phyloP scores from a whole-genome alignment of 2,329 filamentous ascomycete genomes.

The Alternaria gansuensis region DNA sequence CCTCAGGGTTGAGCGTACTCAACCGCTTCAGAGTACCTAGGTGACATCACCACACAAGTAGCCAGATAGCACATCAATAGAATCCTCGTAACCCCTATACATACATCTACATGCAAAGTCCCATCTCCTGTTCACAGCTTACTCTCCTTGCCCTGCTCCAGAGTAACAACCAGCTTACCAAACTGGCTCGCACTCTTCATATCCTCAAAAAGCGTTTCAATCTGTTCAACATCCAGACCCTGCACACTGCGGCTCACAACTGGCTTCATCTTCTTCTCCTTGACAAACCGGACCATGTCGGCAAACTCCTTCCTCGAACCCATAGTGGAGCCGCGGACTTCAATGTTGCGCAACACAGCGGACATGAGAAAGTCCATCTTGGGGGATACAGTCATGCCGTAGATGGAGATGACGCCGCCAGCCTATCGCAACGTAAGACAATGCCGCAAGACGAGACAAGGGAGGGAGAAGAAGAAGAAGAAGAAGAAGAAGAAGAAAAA shows the following conservation, averaged over 20 bases:
- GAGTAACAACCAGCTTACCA: constrained; percentile 83
- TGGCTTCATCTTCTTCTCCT: constrained; percentile 74
- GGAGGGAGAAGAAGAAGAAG: background rate
- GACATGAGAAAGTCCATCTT: constrained; percentile 88
- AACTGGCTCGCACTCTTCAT: constrained; percentile 89
- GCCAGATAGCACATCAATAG: too few species aligned
- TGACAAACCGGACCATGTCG: constrained; percentile 89
- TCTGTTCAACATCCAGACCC: constrained; percentile 77
- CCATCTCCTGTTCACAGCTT: constrained; percentile 37
- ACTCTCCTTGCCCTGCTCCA: constrained; percentile 40
- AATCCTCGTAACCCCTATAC: background rate
- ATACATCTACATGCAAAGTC: background rate
- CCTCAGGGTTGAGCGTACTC: too few species aligned
- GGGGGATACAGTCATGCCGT: constrained; percentile 89
- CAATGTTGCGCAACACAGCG: constrained; percentile 86
- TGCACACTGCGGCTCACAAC: constrained; percentile 78
- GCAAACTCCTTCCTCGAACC: constrained; percentile 86
- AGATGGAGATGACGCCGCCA: constrained; percentile 84
- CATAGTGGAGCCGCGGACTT: constrained; percentile 88
- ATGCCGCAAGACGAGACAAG: background rate
- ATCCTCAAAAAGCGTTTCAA: constrained; percentile 84
- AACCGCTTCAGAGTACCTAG: too few species aligned
- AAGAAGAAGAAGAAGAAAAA: background rate
- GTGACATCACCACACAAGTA: too few species aligned
- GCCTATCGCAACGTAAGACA: constrained; percentile 49